Conservation (phyloP, 2,329 filamentous ascomycete species). For the Byssothecium circinans region DNA sequence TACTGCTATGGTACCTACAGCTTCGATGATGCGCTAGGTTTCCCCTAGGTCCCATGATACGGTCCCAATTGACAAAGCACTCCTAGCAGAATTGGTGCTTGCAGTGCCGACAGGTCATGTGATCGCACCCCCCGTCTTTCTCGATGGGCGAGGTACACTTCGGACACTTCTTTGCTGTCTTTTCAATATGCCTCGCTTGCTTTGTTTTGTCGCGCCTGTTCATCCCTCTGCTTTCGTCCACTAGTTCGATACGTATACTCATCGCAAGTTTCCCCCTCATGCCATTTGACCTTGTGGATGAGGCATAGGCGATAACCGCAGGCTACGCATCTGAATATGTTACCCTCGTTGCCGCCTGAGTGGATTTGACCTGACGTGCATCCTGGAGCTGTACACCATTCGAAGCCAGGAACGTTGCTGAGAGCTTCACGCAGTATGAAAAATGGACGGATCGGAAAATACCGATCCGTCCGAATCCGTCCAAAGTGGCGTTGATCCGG, state of each 20-base stretch:
- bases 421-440: conserved; percentile 50
- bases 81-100: too few species aligned
- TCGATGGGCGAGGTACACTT: conserved; percentile 44
- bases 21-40: too few species aligned
- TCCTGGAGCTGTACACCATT: conserved; percentile 55
- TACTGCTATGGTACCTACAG: too few species aligned
- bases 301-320: conserved; percentile 44
- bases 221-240: conserved; percentile 24
- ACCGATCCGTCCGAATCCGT: too few species aligned
- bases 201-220: conserved; percentile 26
- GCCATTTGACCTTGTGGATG: conserved; percentile 40
- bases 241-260: conserved; percentile 42
- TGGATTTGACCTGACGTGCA: conserved; percentile 60
- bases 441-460: too few species aligned
- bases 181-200: conserved; percentile 30
- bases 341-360: conserved; percentile 47
- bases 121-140: too few species aligned
- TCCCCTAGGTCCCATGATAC: too few species aligned
- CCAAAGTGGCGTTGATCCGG: too few species aligned
- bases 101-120: too few species aligned
- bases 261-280: conserved; percentile 46
- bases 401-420: conserved; percentile 50
- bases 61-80: too few species aligned
- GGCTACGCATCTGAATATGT: conserved; percentile 47
- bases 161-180: conserved; percentile 30